Evolutionary conservation across 2,329 filamentous ascomycete species (phyloP).

Genomic region (Boeremia exigua): DNA sequence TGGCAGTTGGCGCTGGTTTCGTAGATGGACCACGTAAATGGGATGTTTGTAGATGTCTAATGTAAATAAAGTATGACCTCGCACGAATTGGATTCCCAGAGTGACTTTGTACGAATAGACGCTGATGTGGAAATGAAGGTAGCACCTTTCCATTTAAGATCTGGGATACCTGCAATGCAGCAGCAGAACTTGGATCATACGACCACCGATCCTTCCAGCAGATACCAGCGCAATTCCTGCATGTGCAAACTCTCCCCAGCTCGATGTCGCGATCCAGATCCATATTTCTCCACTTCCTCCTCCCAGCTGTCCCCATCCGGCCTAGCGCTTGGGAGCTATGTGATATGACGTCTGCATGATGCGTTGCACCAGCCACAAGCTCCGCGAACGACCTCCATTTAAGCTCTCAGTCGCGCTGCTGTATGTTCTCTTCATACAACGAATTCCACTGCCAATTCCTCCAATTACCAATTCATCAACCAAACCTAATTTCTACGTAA

Average conservation of each 20-base stretch:
- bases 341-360: neutral
- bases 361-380: conserved; percentile 1
- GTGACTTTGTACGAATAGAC: too few species aligned
- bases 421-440: neutral
- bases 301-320: conserved; percentile 10
- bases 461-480: conserved; percentile 11
- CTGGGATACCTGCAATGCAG: too few species aligned
- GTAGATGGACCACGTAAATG: conserved; percentile 17
- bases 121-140: too few species aligned
- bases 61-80: conserved; percentile 4
- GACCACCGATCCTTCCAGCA: neutral
- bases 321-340: neutral
- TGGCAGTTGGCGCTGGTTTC: conserved; percentile 57
- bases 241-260: conserved; percentile 5
- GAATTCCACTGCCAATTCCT: neutral
- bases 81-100: neutral
- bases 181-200: neutral
- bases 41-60: conserved; percentile 3
- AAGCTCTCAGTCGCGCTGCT: conserved; percentile 10
- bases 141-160: too few species aligned
- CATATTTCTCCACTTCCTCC: conserved; percentile 5
- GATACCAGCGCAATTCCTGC: neutral
- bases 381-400: conserved; percentile 3
- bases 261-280: conserved; percentile 20
- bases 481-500: conserved; percentile 2